Conservation (phyloP, 2,329 filamentous ascomycete genomes). For the Colletotrichum truncatum region DNA sequence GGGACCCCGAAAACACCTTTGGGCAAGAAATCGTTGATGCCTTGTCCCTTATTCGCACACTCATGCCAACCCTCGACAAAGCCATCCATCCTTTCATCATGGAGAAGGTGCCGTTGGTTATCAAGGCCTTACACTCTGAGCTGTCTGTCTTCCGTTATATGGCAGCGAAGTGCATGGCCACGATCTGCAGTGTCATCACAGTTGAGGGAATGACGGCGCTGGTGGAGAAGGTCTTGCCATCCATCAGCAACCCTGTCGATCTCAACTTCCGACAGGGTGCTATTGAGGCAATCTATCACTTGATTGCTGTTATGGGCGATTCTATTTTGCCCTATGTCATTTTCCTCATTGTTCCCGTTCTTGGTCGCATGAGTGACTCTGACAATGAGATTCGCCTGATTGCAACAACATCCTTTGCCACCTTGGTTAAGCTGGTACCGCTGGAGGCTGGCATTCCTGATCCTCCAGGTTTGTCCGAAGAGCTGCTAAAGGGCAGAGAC, state of each 20-base stretch:
- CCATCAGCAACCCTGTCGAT: constrained; percentile 90
- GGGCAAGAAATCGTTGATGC: constrained; percentile 96
- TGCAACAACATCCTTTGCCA: constrained; percentile 96
- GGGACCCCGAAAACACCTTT: constrained; percentile 76
- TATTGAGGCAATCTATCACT: constrained; percentile 94
- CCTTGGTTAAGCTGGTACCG: constrained; percentile 94
- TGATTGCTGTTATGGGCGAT: constrained; percentile 99
- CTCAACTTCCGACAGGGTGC: constrained; percentile 90
- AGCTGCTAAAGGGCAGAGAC: constrained; percentile 89
- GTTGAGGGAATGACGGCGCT: constrained; percentile 96
- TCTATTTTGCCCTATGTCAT: constrained; percentile 96
- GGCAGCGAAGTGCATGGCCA: constrained; percentile 96
- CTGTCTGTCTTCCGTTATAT: constrained; percentile 95
- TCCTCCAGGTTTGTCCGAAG: constrained; percentile 88
- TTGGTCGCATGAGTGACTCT: constrained; percentile 98
- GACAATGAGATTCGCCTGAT: constrained; percentile 95
- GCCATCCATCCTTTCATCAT: constrained; percentile 83
- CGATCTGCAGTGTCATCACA: constrained; percentile 95
- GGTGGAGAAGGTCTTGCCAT: constrained; percentile 90
- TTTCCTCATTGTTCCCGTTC: constrained; percentile 95
- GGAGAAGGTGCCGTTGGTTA: constrained; percentile 83
- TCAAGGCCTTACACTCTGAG: constrained; percentile 86
- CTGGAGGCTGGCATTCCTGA: constrained; percentile 97
- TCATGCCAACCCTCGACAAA: constrained; percentile 87
- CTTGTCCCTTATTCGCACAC: constrained; percentile 88